Evolutionary conservation across 768 basidiomycete genomes (phyloP), one percentile per base, ranked within the genome.

Genomic region (Kwoniella mangroviensis): DNA sequence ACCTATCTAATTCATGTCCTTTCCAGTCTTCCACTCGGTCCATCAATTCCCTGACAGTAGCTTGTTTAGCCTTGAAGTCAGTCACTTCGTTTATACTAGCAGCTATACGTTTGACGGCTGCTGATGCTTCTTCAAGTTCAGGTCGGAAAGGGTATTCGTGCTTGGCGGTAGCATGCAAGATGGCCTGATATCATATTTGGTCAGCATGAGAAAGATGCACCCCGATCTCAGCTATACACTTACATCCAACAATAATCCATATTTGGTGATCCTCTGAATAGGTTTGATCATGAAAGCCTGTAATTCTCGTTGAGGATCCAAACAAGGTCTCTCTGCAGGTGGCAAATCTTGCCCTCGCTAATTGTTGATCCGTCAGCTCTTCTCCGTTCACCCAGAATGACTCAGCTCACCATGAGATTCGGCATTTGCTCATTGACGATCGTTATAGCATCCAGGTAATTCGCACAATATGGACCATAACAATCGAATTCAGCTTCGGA

Each of bases 211-310:
- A 28, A 28, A 28, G 28, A 5, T 28, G 28, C 28, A 4, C 28
- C 28, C 28, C 6, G 28, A 28, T 28, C 28, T 28, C 28, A 73
- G 64, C 60, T 63, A 67, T 78, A 52, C 67, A 85, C 90, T 80
- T 79, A 94, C 94, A 82, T 92, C 92, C 76, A 99, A 89, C 24
- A 98, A 88, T 15, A 99, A 87, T 26, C 95, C 95, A 83, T 98
- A 98, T 86, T 98, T 98, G 88, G 96, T 97, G 75, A 98, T 91
- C 71, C 97, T 90, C 83, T 99, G 97, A 59, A 99, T 91, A 7
- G 97, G 97, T 85, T 98, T 98, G 87, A 98, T 98, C 70, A 98
- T 89, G 85, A 98, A 96, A 10, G 93, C 94, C 69, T 93, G 92
- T 41, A 99, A 87, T 79, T 99, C 97, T 80, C 75, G 63, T 60